A percentile compares a stretch with the other conserved stretches of the same genome.
phyloP scores from a whole-genome alignment of 441 rosid species.

The Croton setiger region DNA sequence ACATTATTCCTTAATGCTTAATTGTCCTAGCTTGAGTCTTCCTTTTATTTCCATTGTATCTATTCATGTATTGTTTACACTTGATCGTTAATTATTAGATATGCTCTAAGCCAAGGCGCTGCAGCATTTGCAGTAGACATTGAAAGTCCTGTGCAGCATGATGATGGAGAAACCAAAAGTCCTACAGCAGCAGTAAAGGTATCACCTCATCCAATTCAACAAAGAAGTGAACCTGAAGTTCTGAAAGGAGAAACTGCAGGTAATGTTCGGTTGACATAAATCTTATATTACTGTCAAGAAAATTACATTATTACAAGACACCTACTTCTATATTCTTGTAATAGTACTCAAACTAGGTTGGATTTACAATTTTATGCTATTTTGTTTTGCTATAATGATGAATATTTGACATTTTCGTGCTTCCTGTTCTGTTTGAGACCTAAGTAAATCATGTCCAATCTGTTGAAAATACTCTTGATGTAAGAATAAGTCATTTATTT shows the following conservation, averaged over 20 bases:
- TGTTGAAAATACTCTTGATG: not conserved
- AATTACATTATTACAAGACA: not conserved
- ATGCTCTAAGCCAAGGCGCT: slow-evolving; percentile 81
- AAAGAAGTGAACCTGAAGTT: slow-evolving; percentile 42
- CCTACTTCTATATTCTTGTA: not conserved
- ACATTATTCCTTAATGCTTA: not conserved
- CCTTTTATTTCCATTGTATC: not conserved
- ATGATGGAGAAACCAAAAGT: slow-evolving; percentile 27
- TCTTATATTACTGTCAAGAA: not conserved
- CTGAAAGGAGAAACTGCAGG: slow-evolving; percentile 41
- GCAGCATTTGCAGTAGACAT: slow-evolving; percentile 78
- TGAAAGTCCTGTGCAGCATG: slow-evolving; percentile 36
- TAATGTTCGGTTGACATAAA: slow-evolving; percentile 25
- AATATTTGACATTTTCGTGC: not conserved
- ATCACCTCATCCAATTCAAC: slow-evolving; percentile 49
- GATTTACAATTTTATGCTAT: slow-evolving; percentile 2
- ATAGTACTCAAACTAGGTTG: not conserved
- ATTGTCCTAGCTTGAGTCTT: not conserved
- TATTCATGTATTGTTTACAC: slow-evolving; percentile 20
- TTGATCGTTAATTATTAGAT: slow-evolving; percentile 38
- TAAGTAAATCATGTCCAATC: not conserved
- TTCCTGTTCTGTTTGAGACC: slow-evolving; percentile 4
- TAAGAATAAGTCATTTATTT: not conserved
- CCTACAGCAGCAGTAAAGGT: slow-evolving; percentile 36
- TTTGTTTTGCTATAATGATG: not conserved